Conservation (phyloP, 768 basidiomycete genomes). For the Phanerochaete sordida region DNA sequence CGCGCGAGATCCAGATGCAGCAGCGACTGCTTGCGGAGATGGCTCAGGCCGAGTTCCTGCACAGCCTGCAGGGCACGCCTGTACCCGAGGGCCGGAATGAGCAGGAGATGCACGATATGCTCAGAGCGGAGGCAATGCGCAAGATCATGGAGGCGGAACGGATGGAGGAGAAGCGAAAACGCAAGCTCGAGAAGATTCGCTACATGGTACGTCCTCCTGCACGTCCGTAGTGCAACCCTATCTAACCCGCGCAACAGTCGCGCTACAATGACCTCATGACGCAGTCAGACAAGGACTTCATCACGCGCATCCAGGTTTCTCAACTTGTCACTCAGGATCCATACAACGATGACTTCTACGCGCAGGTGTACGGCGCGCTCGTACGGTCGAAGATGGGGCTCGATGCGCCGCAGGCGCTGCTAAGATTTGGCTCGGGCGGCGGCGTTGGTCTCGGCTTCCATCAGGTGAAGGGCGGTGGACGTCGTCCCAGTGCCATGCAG, state of each 20-base stretch:
- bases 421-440: conserved; percentile 80
- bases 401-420: conserved; percentile 68
- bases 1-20: conserved; percentile 68
- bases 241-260: conserved; percentile 44
- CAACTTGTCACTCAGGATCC: conserved; percentile 97
- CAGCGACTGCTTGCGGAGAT: conserved; percentile 76
- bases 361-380: conserved; percentile 90
- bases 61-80: conserved; percentile 53
- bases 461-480: conserved; percentile 59
- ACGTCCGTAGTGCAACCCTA: neutral
- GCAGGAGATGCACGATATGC: conserved; percentile 62
- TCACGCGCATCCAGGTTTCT: conserved; percentile 97
- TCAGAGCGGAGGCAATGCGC: conserved; percentile 76
- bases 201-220: conserved; percentile 61
- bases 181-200: conserved; percentile 81
- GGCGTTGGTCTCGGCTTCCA: conserved; percentile 83
- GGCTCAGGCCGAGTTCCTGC: conserved; percentile 65
- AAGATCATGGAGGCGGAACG: conserved; percentile 90
- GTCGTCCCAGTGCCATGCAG: conserved; percentile 85
- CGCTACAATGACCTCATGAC: conserved; percentile 96
- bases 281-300: conserved; percentile 98
- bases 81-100: conserved; percentile 25
- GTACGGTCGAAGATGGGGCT: conserved; percentile 75
- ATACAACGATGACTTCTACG: conserved; percentile 97
- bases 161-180: conserved; percentile 80